Base-by-base conservation (phyloP, 179 eudicot species). In the Heliamphora pulchella region DNA sequence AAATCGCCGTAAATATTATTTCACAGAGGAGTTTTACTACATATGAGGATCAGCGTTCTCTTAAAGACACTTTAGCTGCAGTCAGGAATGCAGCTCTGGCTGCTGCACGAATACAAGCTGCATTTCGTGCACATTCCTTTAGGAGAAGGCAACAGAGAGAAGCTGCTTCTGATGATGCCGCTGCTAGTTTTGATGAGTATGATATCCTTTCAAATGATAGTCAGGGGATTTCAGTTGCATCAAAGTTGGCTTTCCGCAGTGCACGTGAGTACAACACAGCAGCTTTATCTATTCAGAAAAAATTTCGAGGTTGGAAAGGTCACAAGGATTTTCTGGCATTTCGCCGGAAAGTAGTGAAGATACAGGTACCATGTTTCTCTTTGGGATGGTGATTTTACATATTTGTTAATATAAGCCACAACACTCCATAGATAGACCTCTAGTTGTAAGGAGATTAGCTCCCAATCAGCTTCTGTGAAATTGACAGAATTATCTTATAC, bases 111-210 rank as follows among this genome's bases (percentile, higher is more conserved):
- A 96, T 94, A 82, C 98, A 96, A 83, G 84, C 96, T 83, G 99
- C 99, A 64, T 96, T 96, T 77, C 93, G 98, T 71, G 99, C 94
- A 1, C 98, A 91, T 87, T 96, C 99, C 77, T 96, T 94, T 84
- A 85, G 91, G 86, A 94, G 79, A 82, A 87, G 98, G 87, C 90
- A 85, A 84, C 82, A 84, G 62, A 85, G 78, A 80, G 96, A 89
- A 79, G 78, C 85, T 62, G 41, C 57, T 71, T 71, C 6, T 18
- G 75, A 11, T 54, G 58, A 8, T 71, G 74, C 73, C 15, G 73
- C 2, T 69, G 74, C 57, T 48, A 14, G 82, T 63, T 79, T 80
- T n/a, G 91, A 94, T 82, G 92, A 88, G 78, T 91, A 87, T 81
- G 85, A 87, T 66, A 81, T 94, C 63, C 74, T 85, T 78, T 72